Evolutionary conservation across 164 flowering plant genomes (phyloP), one percentile per base, ranked within the genome.

Genomic region (Nelumbo lutea): DNA sequence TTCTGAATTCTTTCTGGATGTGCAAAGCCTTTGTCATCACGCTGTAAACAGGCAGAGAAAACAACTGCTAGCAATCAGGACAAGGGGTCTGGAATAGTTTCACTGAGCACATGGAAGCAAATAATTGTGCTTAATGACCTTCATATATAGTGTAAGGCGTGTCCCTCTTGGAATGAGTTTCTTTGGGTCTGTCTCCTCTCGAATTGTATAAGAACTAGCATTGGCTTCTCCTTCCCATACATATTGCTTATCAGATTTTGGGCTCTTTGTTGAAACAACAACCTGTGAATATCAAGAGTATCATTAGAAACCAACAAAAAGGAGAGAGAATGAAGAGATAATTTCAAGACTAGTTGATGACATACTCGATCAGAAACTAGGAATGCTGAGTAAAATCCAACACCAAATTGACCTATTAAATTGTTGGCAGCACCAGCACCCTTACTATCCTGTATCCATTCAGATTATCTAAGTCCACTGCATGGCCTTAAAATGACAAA

Each of bases 321-420:
- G 13, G 39, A n/a, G 27, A 45, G 40, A 7, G 11, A 11, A 56
- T 50, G 27, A n/a, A 27, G 10, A 6, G 15, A 42, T 51, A 47
- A 64, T 1, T 58, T 39, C 51, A 39, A 64, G 51, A 13, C 11
- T 52, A 48, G n/a, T 55, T 5, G 6, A 68, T 41, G 0, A 45
- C 67, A 67, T 83, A 93, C 99, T 84, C 78, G 74, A 68, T 96
- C 99, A 66, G 99, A 68, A 62, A 96, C 99, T 27, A 96, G 82
- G 62, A 96, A 96, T 4, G 99, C 90, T 61, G 99, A 96, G 82
- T 93, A 96, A 77, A 96, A 96, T 41, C 99, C 99, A 42, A 93
- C 99, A 80, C 99, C 99, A 87, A 96, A 96, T 76, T 96, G 99
- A 65, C 98, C 99, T 73, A 96, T 93, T 67, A 96, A 83, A 82